Base-by-base conservation (phyloP, 164 flowering plant species). In the Litsea cubeba region DNA sequence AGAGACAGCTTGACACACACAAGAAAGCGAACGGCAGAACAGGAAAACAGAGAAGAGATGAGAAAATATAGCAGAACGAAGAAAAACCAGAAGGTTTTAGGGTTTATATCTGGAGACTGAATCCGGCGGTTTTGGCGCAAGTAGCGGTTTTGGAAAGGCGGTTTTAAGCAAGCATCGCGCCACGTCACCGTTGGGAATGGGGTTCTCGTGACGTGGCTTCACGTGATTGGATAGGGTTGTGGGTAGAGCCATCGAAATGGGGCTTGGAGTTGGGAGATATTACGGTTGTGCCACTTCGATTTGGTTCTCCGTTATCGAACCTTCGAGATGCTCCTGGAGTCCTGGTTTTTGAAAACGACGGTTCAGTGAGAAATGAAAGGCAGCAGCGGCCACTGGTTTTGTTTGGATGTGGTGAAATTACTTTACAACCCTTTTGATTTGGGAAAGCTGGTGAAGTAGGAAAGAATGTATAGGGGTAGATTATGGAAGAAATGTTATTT, bases 161-260 rank as follows among this genome's bases (percentile, higher is more conserved):
- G 40, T 26, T 17, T 10, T 28, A 5, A 1, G 23, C 23, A 28
- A 18, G 12, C 69, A 68, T 5, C 5, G 14, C 12, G 18, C 54
- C 71, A 68, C 54, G 57, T 68, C 54, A 22, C 24, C 12, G 40
- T 0, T 66, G 0, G 30, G 1, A 32, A 46, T 46, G 6, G 3
- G 54, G 30, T 20, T 68, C 23, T n/a, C 25, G 54, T 46, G 71
- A 46, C 71, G 54, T 68, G 71, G 71, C 71, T 20, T 12, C n/a
- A 5, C 26, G 54, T 68, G 26, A 68, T 46, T 2, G 26, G 26
- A 2, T 3, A 40, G n/a, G 20, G 8, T 3, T 6, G n/a, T 3
- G 5, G 22, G 20, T 11, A 18, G 1, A 22, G 3, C 14, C 12
- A 6, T 63, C 3, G 10, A 32, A n/a, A 18, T 3, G 12, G n/a